Percentiles rank a stretch among this genome's conserved stretches.
phyloP scores from a whole-genome alignment of 345 rosid species.

The Camelina hispida region DNA sequence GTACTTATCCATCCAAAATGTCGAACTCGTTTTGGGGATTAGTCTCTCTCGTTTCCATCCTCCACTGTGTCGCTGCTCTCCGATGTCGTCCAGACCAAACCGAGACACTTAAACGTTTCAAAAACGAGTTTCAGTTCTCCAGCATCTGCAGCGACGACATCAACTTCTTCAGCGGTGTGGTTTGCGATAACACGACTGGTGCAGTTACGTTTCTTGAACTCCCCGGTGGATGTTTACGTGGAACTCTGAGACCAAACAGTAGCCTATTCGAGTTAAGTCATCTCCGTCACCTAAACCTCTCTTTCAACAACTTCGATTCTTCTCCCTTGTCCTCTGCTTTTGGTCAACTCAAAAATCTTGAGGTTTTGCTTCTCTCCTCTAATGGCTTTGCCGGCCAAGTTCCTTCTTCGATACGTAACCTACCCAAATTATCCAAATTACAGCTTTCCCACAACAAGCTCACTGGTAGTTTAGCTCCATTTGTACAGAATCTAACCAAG shows the following conservation, averaged over 20 bases:
- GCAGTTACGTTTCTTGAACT: constrained; percentile 2
- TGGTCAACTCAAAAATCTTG: constrained; percentile 30
- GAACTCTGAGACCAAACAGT: constrained; percentile 31
- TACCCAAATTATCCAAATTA: neutral
- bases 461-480: neutral
- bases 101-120: constrained; percentile 20
- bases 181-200: constrained; percentile 39
- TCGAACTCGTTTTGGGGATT: constrained; percentile 20
- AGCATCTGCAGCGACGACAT: constrained; percentile 19
- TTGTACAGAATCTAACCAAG: constrained; percentile 15
- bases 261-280: constrained; percentile 33
- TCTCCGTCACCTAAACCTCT: constrained; percentile 24
- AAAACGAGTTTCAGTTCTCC: constrained; percentile 35
- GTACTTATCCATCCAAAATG: constrained; percentile 16
- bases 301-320: constrained; percentile 36
- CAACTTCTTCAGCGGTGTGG: constrained; percentile 29
- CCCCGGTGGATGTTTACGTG: constrained; percentile 29
- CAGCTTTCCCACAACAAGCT: constrained; percentile 15
- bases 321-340: constrained; percentile 33
- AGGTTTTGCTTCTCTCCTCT: constrained; percentile 19
- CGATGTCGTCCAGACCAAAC: constrained; percentile 40
- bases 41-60: neutral
- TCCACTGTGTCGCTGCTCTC: constrained; percentile 13
- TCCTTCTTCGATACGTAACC: constrained; percentile 28
- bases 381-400: constrained; percentile 3